Conservation (phyloP, 306 rosid genomes). For the Rosa chinensis region DNA sequence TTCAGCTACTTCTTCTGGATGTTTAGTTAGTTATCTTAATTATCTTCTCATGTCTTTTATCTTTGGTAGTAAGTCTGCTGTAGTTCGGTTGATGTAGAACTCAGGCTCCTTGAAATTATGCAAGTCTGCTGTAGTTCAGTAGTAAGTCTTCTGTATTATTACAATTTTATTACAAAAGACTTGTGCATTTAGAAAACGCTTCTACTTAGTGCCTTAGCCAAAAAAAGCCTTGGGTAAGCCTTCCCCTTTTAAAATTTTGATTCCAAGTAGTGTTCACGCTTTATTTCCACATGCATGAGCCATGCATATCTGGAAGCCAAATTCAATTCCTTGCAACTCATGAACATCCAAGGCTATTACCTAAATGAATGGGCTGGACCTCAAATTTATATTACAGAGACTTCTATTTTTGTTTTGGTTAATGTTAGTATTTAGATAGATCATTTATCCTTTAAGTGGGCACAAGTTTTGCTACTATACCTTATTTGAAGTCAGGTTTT, state of each 20-base stretch:
- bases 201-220: background rate
- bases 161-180: background rate
- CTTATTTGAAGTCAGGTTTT: background rate
- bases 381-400: background rate
- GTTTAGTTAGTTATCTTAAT: background rate
- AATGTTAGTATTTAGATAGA: background rate
- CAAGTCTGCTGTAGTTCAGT: background rate
- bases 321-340: background rate
- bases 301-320: background rate
- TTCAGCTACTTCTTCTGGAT: background rate
- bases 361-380: background rate
- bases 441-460: background rate
- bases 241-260: background rate
- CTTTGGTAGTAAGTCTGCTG: background rate
- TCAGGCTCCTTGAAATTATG: no score
- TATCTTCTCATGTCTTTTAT: no score
- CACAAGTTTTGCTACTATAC: background rate
- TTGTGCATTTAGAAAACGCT: background rate
- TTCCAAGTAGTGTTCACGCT: background rate
- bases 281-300: background rate
- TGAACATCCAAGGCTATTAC: background rate
- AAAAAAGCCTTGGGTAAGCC: background rate
- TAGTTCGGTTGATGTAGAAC: no score
- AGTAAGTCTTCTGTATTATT: background rate
- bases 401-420: background rate